These are phyloP conservation scores for Arabis hirsuta DNA, from an alignment of 345 rosid species.

Conservation along the genomic window DNA sequence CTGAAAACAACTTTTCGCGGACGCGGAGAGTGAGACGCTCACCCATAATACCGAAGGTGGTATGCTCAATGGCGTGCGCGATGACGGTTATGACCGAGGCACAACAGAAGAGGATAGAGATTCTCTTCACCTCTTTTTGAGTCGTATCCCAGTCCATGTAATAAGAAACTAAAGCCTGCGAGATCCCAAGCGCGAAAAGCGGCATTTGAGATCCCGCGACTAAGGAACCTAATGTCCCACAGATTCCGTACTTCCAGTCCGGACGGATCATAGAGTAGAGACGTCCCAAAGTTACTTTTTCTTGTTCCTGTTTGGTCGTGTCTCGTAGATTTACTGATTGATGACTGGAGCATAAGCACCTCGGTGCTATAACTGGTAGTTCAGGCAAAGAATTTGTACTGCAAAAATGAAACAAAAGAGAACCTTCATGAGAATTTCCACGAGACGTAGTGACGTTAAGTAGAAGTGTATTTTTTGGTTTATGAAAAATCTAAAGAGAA, in stretches of 20 bases:
- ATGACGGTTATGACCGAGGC: conserved; percentile 68
- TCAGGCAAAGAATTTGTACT: conserved; percentile 10
- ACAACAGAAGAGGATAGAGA: conserved; percentile 66
- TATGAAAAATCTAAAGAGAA: too few relatives aligned
- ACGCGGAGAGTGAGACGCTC: conserved; percentile 91
- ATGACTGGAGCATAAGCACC: conserved; percentile 59
- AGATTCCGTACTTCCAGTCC: conserved; percentile 83
- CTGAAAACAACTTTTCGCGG: conserved; percentile 80
- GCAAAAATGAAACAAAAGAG: not conserved
- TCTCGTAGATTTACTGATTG: conserved; percentile 60
- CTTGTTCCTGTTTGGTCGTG: conserved; percentile 42
- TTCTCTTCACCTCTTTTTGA: conserved; percentile 70
- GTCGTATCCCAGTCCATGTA: conserved; percentile 98
- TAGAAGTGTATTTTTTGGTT: not conserved
- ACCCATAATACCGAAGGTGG: conserved; percentile 87
- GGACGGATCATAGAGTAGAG: conserved; percentile 79
- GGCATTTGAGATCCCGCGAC: conserved; percentile 88
- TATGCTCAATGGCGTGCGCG: conserved; percentile 67
- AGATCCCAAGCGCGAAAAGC: conserved; percentile 90
- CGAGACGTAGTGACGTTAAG: not conserved
- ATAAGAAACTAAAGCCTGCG: conserved; percentile 87
- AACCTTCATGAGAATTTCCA: not conserved
- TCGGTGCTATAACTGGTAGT: conserved; percentile 47
- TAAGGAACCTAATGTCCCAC: conserved; percentile 66
- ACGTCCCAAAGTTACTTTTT: conserved; percentile 58